phyloP scores from a whole-genome alignment of 148 eudicot genomes.

The Rhododendron simsii region DNA sequence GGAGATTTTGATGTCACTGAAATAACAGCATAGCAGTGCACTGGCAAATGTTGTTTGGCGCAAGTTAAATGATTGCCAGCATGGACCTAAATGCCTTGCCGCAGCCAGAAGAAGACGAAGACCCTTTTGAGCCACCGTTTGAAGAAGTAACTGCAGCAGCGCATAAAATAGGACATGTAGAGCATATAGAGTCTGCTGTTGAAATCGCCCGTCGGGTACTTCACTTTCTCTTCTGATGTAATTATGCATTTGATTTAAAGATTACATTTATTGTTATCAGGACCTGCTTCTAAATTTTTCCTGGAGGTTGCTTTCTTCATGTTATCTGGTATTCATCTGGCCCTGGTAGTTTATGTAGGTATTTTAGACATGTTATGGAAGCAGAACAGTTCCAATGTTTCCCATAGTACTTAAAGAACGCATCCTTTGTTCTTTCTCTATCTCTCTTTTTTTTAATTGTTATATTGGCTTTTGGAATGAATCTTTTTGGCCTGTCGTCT shows the following conservation, averaged over 20 bases:
- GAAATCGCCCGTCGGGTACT: conserved; percentile 77
- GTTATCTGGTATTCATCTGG: conserved; percentile 34
- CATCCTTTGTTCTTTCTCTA: background rate
- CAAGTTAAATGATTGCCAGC: conserved; percentile 37
- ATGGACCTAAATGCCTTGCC: conserved; percentile 97
- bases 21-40: background rate
- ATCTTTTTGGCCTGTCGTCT: background rate
- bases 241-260: background rate
- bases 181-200: conserved; percentile 52
- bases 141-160: conserved; percentile 47
- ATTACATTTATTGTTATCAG: background rate
- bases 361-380: background rate
- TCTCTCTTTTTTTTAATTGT: background rate
- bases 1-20: background rate
- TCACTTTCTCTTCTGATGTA: background rate
- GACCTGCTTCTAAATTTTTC: background rate
- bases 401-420: background rate
- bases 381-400: background rate
- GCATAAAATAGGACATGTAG: conserved; percentile 23
- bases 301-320: conserved; percentile 17
- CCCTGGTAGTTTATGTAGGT: conserved; percentile 47
- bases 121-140: conserved; percentile 42
- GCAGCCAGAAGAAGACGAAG: conserved; percentile 88
- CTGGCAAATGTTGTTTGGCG: conserved; percentile 20
- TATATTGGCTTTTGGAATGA: background rate